Evolutionary conservation across 2,329 filamentous ascomycete genomes (phyloP), one percentile per base, ranked within the genome.

Genomic region (Calonectria pseudoturangicola): DNA sequence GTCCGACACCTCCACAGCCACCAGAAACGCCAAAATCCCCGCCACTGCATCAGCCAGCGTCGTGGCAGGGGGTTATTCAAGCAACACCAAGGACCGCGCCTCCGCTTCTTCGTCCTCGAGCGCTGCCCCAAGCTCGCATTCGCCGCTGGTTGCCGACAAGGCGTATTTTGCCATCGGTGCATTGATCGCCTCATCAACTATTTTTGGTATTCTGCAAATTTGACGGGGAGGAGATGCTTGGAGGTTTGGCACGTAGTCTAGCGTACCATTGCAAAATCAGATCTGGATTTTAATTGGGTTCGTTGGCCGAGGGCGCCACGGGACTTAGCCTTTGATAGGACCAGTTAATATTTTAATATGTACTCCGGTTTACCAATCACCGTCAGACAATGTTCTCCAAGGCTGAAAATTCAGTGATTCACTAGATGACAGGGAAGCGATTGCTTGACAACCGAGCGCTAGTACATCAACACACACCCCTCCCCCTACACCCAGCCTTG

Each of bases 1-100:
- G 6, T 84, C 81, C 21, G 85, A 84, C 21, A 87, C 84, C 1
- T 84, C 85, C 15, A 87, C 85, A 2, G 85, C 82, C 25, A 80
- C 82, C 0, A 77, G 73, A 4, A 77, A 78, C 3, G 75, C 51
- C 18, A 67, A 67, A 28, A 68, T 80, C 3, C 76, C 79, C 8
- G 78, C 81, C 8, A 80, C 77, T 36, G 82, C 79, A 5, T 69
- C 66, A 18, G 81, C 81, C 27, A 81, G 75, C 48, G 74, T 84
- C 62, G 77, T 84, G 15, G 56, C 72, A 10, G 36, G 62, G 41
- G 66, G 66, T 4, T 62, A 47, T 21, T 60, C 66, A 21, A 67
- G 18, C 66, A 68, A 68, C 33, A 58, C 41, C n/a, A 58, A 48
- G 16, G 36, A 18, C 30, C 12, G 36, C 58, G 43, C 27, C 13